Conservation (phyloP, 139 green algal species). For the Coelastrella sp. region DNA sequence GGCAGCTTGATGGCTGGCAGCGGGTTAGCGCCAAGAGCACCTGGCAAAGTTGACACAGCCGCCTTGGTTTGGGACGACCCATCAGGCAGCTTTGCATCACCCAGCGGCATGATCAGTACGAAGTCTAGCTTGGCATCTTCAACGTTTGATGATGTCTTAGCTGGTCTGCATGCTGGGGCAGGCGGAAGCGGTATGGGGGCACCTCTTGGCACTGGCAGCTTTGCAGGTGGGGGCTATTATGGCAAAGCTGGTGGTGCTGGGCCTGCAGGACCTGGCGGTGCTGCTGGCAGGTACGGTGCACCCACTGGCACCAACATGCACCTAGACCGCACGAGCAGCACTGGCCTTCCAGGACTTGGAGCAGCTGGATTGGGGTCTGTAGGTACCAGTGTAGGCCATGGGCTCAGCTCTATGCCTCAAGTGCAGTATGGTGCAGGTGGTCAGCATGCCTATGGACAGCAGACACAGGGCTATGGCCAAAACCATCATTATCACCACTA, state of each 20-base stretch:
- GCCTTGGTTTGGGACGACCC: not conserved
- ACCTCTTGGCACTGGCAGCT: constrained; percentile 2
- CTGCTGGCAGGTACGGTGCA: not conserved
- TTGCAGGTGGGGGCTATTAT: constrained; percentile 4
- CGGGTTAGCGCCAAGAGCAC: not conserved
- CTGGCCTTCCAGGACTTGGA: not conserved
- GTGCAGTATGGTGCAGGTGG: not conserved
- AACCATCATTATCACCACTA: not conserved
- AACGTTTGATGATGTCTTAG: not conserved
- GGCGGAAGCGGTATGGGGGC: not conserved
- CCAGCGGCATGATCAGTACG: not conserved
- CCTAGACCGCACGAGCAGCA: constrained; percentile 7
- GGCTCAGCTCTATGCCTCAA: not conserved
- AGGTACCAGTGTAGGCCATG: not conserved
- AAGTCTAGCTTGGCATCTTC: constrained; percentile 27
- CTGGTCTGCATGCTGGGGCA: not conserved
- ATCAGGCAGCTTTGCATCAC: not conserved
- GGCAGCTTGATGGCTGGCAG: not conserved
- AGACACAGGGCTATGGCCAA: not conserved
- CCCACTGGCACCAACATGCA: not conserved
- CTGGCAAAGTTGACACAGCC: not conserved
- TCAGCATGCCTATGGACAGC: constrained; percentile 8
- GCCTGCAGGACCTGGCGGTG: not conserved
- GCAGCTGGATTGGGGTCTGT: not conserved
- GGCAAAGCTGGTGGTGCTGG: not conserved